phyloP scores from a whole-genome alignment of 1,284 basidiomycete genomes.

The Psilocybe mexicana region DNA sequence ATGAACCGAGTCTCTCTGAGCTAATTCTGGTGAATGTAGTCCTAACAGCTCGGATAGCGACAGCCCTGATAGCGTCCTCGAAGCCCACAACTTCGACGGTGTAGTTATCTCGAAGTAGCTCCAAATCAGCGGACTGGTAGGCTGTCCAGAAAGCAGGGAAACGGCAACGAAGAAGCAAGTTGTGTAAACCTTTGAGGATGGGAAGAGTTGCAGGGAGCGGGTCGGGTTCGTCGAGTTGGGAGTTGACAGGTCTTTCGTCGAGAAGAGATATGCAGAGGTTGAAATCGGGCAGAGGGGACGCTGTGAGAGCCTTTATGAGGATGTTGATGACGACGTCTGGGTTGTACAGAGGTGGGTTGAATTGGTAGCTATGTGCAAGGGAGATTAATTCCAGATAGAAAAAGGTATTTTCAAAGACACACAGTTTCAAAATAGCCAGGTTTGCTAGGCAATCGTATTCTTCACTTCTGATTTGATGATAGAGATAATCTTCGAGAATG shows the following conservation, averaged over 20 bases:
- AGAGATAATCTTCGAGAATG: slow-evolving; percentile 94
- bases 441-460: slow-evolving; percentile 95
- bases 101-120: slow-evolving; percentile 79
- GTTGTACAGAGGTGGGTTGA: slow-evolving; percentile 93
- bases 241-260: slow-evolving; percentile 67
- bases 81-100: slow-evolving; percentile 82
- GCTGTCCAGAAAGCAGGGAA: slow-evolving; percentile 89
- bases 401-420: slow-evolving; percentile 9
- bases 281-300: slow-evolving; percentile 87
- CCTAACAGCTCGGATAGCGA: slow-evolving; percentile 76
- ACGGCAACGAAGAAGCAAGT: slow-evolving; percentile 82
- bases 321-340: slow-evolving; percentile 93
- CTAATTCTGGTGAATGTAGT: slow-evolving; percentile 80
- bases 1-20: slow-evolving; percentile 66
- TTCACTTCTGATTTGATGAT: slow-evolving; percentile 85
- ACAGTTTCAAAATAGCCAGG: slow-evolving; percentile 87
- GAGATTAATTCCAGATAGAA: slow-evolving; percentile 3
- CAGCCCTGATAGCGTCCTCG: slow-evolving; percentile 76
- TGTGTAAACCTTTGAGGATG: slow-evolving; percentile 72
- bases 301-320: slow-evolving; percentile 87
- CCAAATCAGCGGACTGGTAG: slow-evolving; percentile 68
- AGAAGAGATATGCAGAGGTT: slow-evolving; percentile 90
- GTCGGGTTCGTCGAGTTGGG: slow-evolving; percentile 77
- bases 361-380: slow-evolving; percentile 76
- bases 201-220: slow-evolving; percentile 77